Base-by-base conservation (phyloP, 1,139 yeast species). In the Candida pseudoviswanathii region DNA sequence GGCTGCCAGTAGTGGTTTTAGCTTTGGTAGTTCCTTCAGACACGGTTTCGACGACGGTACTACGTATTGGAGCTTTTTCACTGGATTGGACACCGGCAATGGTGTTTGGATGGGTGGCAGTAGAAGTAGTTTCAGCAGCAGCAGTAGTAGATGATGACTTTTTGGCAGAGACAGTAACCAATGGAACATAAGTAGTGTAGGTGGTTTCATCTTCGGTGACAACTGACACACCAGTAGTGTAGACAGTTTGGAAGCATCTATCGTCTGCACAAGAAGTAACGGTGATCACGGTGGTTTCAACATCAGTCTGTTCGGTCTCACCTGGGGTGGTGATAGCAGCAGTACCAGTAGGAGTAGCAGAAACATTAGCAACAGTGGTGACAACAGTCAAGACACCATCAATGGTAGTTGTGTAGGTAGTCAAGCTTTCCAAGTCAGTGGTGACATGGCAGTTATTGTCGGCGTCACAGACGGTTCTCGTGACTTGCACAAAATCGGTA, bases 211-310 rank as follows among this genome's bases (percentile, higher is more conserved):
- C 52, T 27, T 42, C 54, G 50, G 71, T 66, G 29, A 67, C 59
- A 25, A 75, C 70, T 51, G 68, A 58, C 31, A 57, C 51, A 46
- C 61, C 57, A 41, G 63, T 58, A 42, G 70, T 63, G 48, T 65
- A 68, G 25, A 67, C 58, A 42, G 70, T 59, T 31, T 58, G 57
- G 45, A 55, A 43, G 60, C 77, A 74, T 49, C 55, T 60, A 63
- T 68, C 47, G 59, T 69, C 61, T 41, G 66, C 59, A 68, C 85
- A 80, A 47, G 78, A 70, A 52, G 84, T 79, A 66, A 78, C 69
- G 61, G 84, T 61, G 40, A 61, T 59, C 46, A 70, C 62, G 52
- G 69, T 64, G 38, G 63, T 65, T 21, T 54, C 37, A 44, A 54
- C 55, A 45, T 44, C 58, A 53, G 61, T 55, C 43, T 51, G 54